Percentiles rank a stretch among this genome's conserved stretches.
phyloP scores from a whole-genome alignment of 2,329 filamentous ascomycete genomes.

The Albophoma yamanashiensis region DNA sequence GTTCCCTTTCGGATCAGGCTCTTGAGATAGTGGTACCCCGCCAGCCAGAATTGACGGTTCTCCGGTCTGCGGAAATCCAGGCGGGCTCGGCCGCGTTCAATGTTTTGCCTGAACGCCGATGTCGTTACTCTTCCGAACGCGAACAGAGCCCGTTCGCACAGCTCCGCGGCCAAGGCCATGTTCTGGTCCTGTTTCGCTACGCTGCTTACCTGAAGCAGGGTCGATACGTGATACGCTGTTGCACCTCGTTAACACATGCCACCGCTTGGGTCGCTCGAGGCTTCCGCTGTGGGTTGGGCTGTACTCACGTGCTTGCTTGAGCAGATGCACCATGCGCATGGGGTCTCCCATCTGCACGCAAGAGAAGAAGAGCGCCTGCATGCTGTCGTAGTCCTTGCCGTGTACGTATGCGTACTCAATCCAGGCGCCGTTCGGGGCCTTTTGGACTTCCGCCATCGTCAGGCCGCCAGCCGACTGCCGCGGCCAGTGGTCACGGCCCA shows the following conservation, averaged over 20 bases:
- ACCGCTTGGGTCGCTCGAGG: background rate
- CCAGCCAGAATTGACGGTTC: slow-evolving; percentile 88
- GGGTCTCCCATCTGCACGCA: slow-evolving; percentile 80
- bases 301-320: slow-evolving; percentile 33
- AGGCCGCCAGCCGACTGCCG: slow-evolving; percentile 68
- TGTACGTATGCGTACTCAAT: slow-evolving; percentile 69
- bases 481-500: slow-evolving; percentile 83
- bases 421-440: slow-evolving; percentile 39
- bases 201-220: slow-evolving; percentile 85
- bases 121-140: slow-evolving; percentile 84
- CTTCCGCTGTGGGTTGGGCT: background rate
- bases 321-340: slow-evolving; percentile 65
- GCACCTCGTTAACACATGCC: background rate
- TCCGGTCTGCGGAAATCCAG: slow-evolving; percentile 73
- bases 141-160: slow-evolving; percentile 85
- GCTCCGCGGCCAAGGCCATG: slow-evolving; percentile 72
- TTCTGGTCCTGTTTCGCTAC: slow-evolving; percentile 89
- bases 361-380: slow-evolving; percentile 66
- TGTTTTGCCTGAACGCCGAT: slow-evolving; percentile 65
- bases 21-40: slow-evolving; percentile 78
- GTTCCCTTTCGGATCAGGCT: slow-evolving; percentile 86
- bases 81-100: slow-evolving; percentile 69
- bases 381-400: slow-evolving; percentile 58
- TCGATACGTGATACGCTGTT: slow-evolving; percentile 78
- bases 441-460: slow-evolving; percentile 56